Percentiles rank a stretch among this genome's conserved stretches.
Evolutionary conservation across 345 rosid species (phyloP).

Genomic region (Salix dunnii): DNA sequence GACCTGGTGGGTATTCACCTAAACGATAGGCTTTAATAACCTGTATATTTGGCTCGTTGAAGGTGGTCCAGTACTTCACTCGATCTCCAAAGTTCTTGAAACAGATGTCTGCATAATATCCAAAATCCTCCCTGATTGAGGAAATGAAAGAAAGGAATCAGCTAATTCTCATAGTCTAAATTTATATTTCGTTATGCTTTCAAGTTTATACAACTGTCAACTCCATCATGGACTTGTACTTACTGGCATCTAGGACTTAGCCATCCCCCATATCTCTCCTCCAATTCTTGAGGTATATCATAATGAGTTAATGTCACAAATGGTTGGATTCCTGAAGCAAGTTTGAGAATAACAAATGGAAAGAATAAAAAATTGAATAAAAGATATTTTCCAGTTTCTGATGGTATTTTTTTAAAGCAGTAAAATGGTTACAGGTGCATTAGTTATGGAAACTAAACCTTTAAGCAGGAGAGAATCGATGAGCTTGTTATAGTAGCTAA

Average conservation of each 20-base stretch:
- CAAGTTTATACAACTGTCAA: too few relatives aligned
- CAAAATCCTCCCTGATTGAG: constrained; percentile 20
- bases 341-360: too few relatives aligned
- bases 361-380: too few relatives aligned
- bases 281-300: constrained; percentile 12
- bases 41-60: constrained; percentile 23
- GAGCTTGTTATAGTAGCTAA: constrained; percentile 51
- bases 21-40: constrained; percentile 2
- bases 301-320: constrained; percentile 7
- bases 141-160: neutral
- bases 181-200: too few relatives aligned
- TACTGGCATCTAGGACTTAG: constrained; percentile 11
- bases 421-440: too few relatives aligned
- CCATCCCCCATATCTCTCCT: constrained; percentile 14
- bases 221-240: neutral
- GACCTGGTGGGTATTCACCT: constrained; percentile 20
- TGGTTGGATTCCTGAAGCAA: constrained; percentile 8
- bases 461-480: constrained; percentile 48
- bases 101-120: constrained; percentile 18
- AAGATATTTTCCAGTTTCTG: too few relatives aligned
- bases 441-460: constrained; percentile 27
- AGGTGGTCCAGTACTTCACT: constrained; percentile 22
- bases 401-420: neutral
- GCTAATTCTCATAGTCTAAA: neutral
- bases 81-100: constrained; percentile 21